phyloP scores from a whole-genome alignment of 306 rosid genomes.

The Quercus robur region DNA sequence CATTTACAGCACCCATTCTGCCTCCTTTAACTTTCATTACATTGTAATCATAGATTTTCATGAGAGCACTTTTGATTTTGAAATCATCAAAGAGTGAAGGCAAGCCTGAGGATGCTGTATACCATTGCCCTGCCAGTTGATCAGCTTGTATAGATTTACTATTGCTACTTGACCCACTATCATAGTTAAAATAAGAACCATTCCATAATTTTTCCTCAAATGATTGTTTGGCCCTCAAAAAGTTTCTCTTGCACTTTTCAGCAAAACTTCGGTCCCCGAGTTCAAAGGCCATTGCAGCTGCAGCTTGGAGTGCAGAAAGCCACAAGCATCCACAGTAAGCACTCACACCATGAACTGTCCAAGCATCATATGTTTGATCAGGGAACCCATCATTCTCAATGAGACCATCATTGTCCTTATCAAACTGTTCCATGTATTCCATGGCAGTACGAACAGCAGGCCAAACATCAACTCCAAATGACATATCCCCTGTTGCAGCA shows the following conservation, averaged over 20 bases:
- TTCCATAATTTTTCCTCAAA: constrained; percentile 90
- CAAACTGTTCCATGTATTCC: constrained; percentile 94
- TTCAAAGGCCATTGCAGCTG: constrained; percentile 91
- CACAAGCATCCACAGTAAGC: constrained; percentile 96
- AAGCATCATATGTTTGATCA: constrained; percentile 95
- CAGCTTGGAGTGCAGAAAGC: constrained; percentile 98
- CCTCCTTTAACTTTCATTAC: constrained; percentile 96
- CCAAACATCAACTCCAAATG: constrained; percentile 98
- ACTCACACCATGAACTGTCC: constrained; percentile 98
- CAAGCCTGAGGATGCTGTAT: constrained; percentile 89
- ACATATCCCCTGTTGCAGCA: constrained; percentile 83
- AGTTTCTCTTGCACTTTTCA: constrained; percentile 80
- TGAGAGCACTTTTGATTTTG: constrained; percentile 72
- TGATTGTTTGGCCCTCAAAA: constrained; percentile 80
- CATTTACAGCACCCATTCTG: constrained; percentile 96
- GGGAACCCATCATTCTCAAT: constrained; percentile 97
- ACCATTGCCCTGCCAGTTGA: constrained; percentile 99
- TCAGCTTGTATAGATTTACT: constrained; percentile 97
- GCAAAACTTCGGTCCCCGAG: constrained; percentile 79
- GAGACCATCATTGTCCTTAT: constrained; percentile 83
- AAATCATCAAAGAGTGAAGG: constrained; percentile 77
- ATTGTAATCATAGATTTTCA: constrained; percentile 80
- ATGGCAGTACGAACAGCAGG: constrained; percentile 96
- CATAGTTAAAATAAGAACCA: constrained; percentile 95
- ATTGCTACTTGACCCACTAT: constrained; percentile 84